A percentile compares a stretch with the other conserved stretches of the same genome.
These are phyloP conservation scores for Pelargonium australe DNA, from an alignment of 441 rosid genomes.

Conservation along the genomic window DNA sequence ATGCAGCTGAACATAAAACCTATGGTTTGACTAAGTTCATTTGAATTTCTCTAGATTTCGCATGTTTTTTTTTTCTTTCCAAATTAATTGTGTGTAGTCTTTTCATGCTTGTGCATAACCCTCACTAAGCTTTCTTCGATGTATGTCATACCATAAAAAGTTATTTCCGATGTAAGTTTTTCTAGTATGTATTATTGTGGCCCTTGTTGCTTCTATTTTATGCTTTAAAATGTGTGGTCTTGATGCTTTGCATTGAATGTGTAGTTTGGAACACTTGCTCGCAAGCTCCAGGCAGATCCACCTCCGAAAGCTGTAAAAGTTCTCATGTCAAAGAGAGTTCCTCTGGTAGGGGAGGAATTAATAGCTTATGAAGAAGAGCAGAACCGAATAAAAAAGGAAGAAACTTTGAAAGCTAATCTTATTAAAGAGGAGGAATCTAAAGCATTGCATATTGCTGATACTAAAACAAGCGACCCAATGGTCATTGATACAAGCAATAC, in stretches of 20 bases:
- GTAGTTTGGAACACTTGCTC: constrained; percentile 91
- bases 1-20: no score
- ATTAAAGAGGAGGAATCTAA: constrained; percentile 82
- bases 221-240: no score
- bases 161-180: no score
- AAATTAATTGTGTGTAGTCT: no score
- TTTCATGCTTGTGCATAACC: no score
- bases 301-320: constrained; percentile 98
- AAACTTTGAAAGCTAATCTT: constrained; percentile 76
- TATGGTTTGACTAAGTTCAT: no score
- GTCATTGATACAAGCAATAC: constrained; percentile 51
- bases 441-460: constrained; percentile 48
- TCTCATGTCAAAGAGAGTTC: constrained; percentile 87
- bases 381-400: constrained; percentile 75
- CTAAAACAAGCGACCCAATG: constrained; percentile 69
- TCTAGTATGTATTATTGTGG: no score
- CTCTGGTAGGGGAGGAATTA: constrained; percentile 93
- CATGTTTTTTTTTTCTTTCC: no score
- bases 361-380: constrained; percentile 96
- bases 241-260: constrained; percentile 6
- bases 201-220: no score
- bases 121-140: no score
- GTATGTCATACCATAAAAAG: no score
- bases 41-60: no score
- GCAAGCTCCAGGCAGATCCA: constrained; percentile 96